A percentile compares a stretch with the other conserved stretches of the same genome.
Evolutionary conservation across 148 eudicot genomes (phyloP).

Genomic region (Cornus suecica): DNA sequence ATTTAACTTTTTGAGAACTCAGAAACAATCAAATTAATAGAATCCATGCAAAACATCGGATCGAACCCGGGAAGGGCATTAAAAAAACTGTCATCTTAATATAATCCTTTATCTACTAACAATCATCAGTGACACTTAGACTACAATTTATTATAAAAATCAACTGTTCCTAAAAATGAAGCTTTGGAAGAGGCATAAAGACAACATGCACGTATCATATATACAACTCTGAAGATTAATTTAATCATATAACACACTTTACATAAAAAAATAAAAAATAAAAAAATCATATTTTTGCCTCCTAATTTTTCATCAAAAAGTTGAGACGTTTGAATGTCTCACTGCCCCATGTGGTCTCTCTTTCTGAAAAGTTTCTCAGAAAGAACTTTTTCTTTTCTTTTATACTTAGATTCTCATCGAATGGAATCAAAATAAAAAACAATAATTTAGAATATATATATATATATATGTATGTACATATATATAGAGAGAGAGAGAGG

Average conservation of each 20-base stretch:
- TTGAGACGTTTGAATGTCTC: not conserved
- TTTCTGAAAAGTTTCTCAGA: not conserved
- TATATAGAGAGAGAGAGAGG: conserved; percentile 11
- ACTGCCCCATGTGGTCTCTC: not conserved
- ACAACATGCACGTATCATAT: not conserved
- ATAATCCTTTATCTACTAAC: not conserved
- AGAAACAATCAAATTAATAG: not conserved
- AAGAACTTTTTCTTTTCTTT: not conserved
- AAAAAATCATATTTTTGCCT: not conserved
- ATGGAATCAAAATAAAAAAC: not conserved
- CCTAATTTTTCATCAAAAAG: not conserved
- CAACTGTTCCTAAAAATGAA: not conserved
- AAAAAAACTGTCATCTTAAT: not conserved
- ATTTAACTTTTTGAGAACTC: not conserved
- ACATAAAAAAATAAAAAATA: not conserved
- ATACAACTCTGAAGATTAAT: not conserved
- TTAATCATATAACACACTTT: not conserved
- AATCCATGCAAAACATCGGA: not conserved
- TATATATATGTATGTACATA: no score
- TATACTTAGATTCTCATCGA: not conserved
- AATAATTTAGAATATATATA: not conserved
- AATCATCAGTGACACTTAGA: not conserved
- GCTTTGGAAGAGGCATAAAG: not conserved
- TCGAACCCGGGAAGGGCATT: not conserved
- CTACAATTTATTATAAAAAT: not conserved